Conservation (phyloP, 169 alveolate species). For the Besnoitia besnoiti region DNA sequence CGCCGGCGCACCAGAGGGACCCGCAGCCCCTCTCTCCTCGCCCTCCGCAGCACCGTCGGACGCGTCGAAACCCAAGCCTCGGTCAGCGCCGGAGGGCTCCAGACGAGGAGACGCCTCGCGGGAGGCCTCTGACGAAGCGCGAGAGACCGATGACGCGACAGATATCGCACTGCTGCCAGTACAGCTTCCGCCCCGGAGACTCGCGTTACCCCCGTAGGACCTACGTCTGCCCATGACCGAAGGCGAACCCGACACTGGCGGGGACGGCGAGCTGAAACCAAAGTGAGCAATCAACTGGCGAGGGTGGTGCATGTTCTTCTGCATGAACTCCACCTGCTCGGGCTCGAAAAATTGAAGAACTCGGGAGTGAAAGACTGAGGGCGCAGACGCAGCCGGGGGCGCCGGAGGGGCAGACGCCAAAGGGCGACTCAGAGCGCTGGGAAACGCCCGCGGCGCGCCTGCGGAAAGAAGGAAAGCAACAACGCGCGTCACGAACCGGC, state of each 20-base stretch:
- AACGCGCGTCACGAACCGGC: too few species aligned
- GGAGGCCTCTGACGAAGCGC: slow-evolving; percentile 16
- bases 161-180: too few species aligned
- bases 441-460: not conserved
- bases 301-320: slow-evolving; percentile 1
- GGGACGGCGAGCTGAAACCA: not conserved
- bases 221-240: not conserved
- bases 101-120: not conserved
- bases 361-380: not conserved
- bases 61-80: not conserved
- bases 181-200: slow-evolving; percentile 24
- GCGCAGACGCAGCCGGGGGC: not conserved
- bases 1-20: too few species aligned
- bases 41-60: slow-evolving; percentile 26
- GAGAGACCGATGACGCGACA: not conserved
- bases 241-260: not conserved
- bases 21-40: slow-evolving; percentile 21
- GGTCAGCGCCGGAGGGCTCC: not conserved
- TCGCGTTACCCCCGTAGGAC: not conserved
- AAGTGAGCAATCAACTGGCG: not conserved
- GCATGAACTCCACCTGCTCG: not conserved
- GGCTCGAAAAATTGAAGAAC: not conserved
- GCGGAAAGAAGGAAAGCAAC: not conserved
- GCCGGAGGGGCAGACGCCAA: not conserved
- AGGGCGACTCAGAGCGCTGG: not conserved